Evolutionary conservation across 345 rosid genomes (phyloP).

Genomic region (Acer saccharum): DNA sequence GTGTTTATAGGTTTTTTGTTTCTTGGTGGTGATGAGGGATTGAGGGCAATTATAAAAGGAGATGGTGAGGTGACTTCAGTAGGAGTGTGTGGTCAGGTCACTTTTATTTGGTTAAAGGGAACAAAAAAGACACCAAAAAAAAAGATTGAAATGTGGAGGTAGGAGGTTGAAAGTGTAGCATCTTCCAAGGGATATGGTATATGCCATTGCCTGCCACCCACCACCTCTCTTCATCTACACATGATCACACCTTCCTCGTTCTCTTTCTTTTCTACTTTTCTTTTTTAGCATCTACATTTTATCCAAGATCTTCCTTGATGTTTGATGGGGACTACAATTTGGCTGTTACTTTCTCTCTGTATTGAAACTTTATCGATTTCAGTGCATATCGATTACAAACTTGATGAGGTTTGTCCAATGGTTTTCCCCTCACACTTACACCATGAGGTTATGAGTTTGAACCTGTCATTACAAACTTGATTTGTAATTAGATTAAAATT

Average conservation of each 20-base stretch:
- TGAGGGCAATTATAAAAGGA: constrained; percentile 23
- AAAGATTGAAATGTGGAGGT: constrained; percentile 22
- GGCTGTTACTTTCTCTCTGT: too few relatives aligned
- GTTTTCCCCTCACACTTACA: too few relatives aligned
- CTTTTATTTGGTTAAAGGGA: constrained; percentile 21
- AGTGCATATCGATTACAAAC: too few relatives aligned
- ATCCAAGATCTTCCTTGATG: not conserved
- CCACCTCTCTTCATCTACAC: not conserved
- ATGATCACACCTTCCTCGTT: constrained; percentile 15
- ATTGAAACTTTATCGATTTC: too few relatives aligned
- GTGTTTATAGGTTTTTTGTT: constrained; percentile 19
- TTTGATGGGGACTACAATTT: too few relatives aligned
- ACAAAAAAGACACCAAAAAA: constrained; percentile 1
- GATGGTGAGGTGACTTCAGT: constrained; percentile 42
- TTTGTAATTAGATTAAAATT: too few relatives aligned
- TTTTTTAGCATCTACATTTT: not conserved
- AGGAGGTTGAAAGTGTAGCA: constrained; percentile 36
- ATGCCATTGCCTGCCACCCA: constrained; percentile 41
- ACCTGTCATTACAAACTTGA: too few relatives aligned
- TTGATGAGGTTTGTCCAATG: too few relatives aligned
- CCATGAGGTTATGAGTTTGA: too few relatives aligned
- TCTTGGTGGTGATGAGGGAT: constrained; percentile 35
- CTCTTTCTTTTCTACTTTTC: not conserved
- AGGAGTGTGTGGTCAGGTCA: constrained; percentile 20
- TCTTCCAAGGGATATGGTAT: constrained; percentile 64